A percentile compares a stretch with the other conserved stretches of the same genome.
Conservation (phyloP, 345 rosid genomes). For the rapeseed (Brassica napus) region DNA sequence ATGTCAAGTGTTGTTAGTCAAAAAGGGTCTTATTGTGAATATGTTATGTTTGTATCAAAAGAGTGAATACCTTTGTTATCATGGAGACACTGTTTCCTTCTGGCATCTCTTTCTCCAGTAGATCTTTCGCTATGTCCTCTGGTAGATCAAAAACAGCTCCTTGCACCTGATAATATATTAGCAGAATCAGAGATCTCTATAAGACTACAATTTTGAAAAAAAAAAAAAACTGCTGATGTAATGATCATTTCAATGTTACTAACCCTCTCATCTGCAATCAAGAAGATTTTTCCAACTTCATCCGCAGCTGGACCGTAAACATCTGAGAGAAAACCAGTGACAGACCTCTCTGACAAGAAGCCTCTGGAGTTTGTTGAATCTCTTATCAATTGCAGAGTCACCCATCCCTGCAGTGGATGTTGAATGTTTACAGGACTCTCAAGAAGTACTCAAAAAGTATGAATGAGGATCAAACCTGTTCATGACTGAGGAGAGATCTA, state of each 20-base stretch:
- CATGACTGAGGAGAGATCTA: conserved; percentile 89
- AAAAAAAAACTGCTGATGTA: not conserved
- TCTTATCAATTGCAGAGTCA: conserved; percentile 78
- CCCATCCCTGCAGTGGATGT: conserved; percentile 66
- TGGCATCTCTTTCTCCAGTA: conserved; percentile 67
- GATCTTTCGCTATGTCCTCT: conserved; percentile 83
- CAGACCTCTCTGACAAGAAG: conserved; percentile 79
- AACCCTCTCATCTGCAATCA: conserved; percentile 92
- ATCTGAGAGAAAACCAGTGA: conserved; percentile 89
- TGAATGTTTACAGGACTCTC: not conserved
- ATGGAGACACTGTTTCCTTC: conserved; percentile 74
- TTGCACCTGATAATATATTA: conserved; percentile 60
- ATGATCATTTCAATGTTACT: conserved; percentile 20
- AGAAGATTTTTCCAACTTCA: conserved; percentile 81
- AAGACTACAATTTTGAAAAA: not conserved
- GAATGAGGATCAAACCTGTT: conserved; percentile 55
- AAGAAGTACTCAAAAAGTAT: not conserved
- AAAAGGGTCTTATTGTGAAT: not conserved
- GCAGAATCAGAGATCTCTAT: conserved; percentile 14
- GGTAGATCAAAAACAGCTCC: conserved; percentile 98
- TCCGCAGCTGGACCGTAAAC: conserved; percentile 84
- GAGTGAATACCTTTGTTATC: conserved; percentile 65
- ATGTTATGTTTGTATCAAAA: not conserved
- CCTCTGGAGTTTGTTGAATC: conserved; percentile 71
- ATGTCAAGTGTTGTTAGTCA: not conserved